Evolutionary conservation across 108 stramenopile genomes (phyloP).

Genomic region (Fragilaria crotonensis): DNA sequence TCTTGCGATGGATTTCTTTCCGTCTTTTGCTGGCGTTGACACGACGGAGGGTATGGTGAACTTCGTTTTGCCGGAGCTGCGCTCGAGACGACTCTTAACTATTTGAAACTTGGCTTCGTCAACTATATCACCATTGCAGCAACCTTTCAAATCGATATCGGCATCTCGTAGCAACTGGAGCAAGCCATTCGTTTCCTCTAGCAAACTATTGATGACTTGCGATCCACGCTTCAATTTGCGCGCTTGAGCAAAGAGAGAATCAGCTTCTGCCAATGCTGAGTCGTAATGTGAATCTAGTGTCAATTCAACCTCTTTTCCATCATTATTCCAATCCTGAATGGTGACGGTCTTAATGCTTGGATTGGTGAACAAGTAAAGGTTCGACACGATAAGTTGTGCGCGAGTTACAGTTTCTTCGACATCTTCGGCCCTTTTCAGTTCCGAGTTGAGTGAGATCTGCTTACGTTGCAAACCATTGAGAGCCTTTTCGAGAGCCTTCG

Average conservation of each 20-base stretch:
- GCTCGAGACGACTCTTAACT: slow-evolving; percentile 54
- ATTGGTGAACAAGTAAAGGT: slow-evolving; percentile 47
- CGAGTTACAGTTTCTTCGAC: slow-evolving; percentile 56
- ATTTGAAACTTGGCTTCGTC: slow-evolving; percentile 50
- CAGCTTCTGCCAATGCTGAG: slow-evolving; percentile 69
- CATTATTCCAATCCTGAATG: slow-evolving; percentile 82
- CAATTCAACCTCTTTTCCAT: slow-evolving; percentile 51
- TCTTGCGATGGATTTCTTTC: slow-evolving; percentile 11
- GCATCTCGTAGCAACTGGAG: slow-evolving; percentile 36
- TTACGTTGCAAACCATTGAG: slow-evolving; percentile 28
- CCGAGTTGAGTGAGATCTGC: slow-evolving; percentile 52
- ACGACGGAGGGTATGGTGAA: slow-evolving; percentile 25
- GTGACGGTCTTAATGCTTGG: slow-evolving; percentile 40
- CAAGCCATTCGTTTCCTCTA: slow-evolving; percentile 39
- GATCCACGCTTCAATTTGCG: slow-evolving; percentile 80
- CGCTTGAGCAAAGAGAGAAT: slow-evolving; percentile 69
- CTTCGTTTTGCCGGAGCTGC: slow-evolving; percentile 45
- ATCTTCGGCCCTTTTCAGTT: slow-evolving; percentile 55
- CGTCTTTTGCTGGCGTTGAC: slow-evolving; percentile 1
- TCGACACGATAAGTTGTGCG: slow-evolving; percentile 70
- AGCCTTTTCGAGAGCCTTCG: slow-evolving; percentile 12
- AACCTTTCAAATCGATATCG: slow-evolving; percentile 33
- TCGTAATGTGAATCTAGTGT: slow-evolving; percentile 42
- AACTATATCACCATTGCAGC: slow-evolving; percentile 18
- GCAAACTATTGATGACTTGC: slow-evolving; percentile 48